A percentile compares a stretch with the other conserved stretches of the same genome.
Conservation (phyloP, 768 basidiomycete species). For the Auriscalpium vulgare region DNA sequence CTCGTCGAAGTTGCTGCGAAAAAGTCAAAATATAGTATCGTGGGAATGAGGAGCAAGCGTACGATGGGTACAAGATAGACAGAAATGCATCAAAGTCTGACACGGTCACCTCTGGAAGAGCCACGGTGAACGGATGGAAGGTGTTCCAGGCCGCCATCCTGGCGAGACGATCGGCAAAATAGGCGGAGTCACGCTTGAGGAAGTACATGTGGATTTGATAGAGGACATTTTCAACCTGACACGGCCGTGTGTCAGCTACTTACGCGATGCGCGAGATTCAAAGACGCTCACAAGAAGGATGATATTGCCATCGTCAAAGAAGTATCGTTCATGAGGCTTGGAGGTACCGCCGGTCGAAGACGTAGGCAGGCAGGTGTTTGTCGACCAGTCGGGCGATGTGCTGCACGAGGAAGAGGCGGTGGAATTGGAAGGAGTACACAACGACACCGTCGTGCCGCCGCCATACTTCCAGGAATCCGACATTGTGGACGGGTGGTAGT, state of each 20-base stretch:
- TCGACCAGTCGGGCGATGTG: too few relatives aligned
- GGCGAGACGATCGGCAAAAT: conserved; percentile 3
- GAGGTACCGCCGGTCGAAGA: not conserved
- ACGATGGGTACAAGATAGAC: conserved; percentile 8
- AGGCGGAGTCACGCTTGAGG: conserved; percentile 10
- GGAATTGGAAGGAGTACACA: too few relatives aligned
- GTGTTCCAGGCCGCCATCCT: not conserved
- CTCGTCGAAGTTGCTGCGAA: conserved; percentile 5
- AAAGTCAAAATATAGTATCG: not conserved
- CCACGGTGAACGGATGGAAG: not conserved
- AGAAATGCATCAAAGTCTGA: conserved; percentile 8
- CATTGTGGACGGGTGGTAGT: too few relatives aligned
- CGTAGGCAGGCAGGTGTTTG: too few relatives aligned
- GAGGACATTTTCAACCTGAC: conserved; percentile 7
- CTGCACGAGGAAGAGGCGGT: too few relatives aligned
- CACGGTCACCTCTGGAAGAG: conserved; percentile 1
- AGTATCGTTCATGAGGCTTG: conserved; percentile 3
- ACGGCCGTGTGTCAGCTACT: not conserved
- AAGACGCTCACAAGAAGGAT: conserved; percentile 5
- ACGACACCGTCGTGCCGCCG: too few relatives aligned
- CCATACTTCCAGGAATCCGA: too few relatives aligned
- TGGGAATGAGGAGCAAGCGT: not conserved
- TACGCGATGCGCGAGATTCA: not conserved
- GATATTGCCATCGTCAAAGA: conserved; percentile 10
- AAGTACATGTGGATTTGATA: conserved; percentile 13